Base-by-base conservation (phyloP, 2,329 filamentous ascomycete genomes). In the Aureobasidium sp. region DNA sequence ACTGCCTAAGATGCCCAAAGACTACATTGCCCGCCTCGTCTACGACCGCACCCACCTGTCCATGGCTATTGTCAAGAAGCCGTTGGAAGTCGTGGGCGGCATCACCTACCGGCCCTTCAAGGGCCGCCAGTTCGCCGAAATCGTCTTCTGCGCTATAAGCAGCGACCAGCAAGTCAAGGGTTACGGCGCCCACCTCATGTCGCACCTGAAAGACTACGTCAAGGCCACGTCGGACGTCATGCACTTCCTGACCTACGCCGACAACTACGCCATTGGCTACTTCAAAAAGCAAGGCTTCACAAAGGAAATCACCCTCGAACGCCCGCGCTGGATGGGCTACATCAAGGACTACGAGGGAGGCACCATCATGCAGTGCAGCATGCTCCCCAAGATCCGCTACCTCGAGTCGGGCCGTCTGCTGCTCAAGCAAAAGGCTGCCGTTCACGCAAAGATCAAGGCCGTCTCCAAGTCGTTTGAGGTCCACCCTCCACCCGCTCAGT, bases 231-330 rank as follows among this genome's bases (percentile, higher is more conserved):
- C 90, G 58, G 87, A 92, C 65, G 92, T 99, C 50, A 97, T 96
- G 92, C 92, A 99, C 74, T 99, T 99, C 74, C 81, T 99, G 2
- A 99, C 94, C 1, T 99, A 99, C 70, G 94, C 94, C 65, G 94
- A 99, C 74, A 99, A 99, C 74, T 97, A 97, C 70, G 94, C 94
- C 40, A 99, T 96, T 65, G 94, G 94, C 11, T 99, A 97, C 74
- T 99, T 99, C 75, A 95, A 97, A 74, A 99, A 99, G 73, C 94
- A 99, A 72, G 94, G 94, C 0, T 99, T 99, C 70, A 97, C 94
- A 1, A 99, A 99, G 73, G 93, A 99, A 68, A 97, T 99, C 65
- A 96, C 92, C 0, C 83, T 99, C 0, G 89, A 94, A 62, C 88
- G 86, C 68, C 85, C 87, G 2, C 86, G 90, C 3, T 99, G 94